Evolutionary conservation across 2,329 filamentous ascomycete genomes (phyloP).

Genomic region (Sporothrix schenckii): DNA sequence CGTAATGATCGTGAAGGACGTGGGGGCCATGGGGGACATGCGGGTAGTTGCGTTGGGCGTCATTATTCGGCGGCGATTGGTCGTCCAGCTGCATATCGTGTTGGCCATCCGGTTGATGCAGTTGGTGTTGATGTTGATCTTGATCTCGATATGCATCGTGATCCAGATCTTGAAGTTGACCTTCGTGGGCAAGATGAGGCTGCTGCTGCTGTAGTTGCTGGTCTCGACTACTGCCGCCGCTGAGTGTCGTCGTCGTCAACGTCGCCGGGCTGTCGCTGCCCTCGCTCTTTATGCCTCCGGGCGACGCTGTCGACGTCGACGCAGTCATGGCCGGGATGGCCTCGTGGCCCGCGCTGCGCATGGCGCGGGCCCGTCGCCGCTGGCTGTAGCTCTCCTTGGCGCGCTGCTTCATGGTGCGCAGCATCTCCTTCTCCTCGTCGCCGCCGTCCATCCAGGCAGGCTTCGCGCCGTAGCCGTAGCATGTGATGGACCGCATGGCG

Average conservation of each 20-base stretch:
- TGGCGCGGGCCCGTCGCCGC: constrained; percentile 26
- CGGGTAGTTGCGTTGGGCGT: background rate
- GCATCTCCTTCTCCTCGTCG: constrained; percentile 24
- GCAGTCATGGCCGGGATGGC: background rate
- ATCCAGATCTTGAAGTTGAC: too few species aligned
- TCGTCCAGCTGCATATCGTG: background rate
- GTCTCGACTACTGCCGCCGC: background rate
- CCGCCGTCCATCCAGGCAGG: constrained; percentile 32
- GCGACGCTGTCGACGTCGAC: constrained; percentile 9
- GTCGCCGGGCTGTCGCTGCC: background rate
- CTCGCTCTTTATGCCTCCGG: constrained; percentile 3
- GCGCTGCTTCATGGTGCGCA: constrained; percentile 27
- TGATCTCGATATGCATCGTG: too few species aligned
- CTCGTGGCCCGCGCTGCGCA: background rate
- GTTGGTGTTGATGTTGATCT: background rate
- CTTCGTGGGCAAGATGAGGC: too few species aligned
- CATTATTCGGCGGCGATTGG: background rate
- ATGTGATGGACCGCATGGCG: constrained; percentile 24
- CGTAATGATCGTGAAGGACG: background rate
- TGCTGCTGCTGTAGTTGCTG: background rate
- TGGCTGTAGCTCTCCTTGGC: constrained; percentile 32
- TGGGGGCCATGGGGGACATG: background rate
- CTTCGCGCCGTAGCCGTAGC: constrained; percentile 29
- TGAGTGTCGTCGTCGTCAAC: background rate
- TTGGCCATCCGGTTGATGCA: background rate